Conservation (phyloP, 768 basidiomycete species). For the Pleurotus sapidus region DNA sequence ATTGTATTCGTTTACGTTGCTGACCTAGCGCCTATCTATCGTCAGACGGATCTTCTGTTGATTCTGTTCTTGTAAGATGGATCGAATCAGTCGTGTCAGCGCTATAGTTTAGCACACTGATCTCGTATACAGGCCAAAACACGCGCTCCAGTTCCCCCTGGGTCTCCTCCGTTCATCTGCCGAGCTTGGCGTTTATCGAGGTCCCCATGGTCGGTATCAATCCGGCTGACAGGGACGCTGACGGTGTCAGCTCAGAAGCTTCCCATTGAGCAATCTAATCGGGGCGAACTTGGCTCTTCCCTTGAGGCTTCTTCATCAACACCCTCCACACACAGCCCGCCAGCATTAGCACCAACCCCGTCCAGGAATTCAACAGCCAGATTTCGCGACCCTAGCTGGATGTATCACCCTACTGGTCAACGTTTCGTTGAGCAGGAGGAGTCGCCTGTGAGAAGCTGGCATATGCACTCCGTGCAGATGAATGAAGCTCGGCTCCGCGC, state of each 20-base stretch:
- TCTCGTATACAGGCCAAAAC: no score
- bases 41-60: no score
- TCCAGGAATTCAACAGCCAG: conserved; percentile 2
- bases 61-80: no score
- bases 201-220: conserved; percentile 6
- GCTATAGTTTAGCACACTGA: no score
- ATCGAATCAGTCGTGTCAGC: no score
- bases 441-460: conserved; percentile 1
- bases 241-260: conserved; percentile 1
- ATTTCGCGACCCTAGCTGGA: conserved; percentile 6
- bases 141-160: no score
- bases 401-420: conserved; percentile 8
- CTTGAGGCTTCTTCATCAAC: background rate
- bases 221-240: conserved; percentile 5
- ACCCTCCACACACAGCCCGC: background rate
- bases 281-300: background rate
- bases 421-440: conserved; percentile 5
- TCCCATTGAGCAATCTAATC: conserved; percentile 4
- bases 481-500: conserved; percentile 2
- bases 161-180: no score
- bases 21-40: no score
- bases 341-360: background rate
- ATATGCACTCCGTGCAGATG: conserved; percentile 5
- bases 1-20: no score
- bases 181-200: no score